phyloP scores from a whole-genome alignment of 2,329 filamentous ascomycete genomes.

The Penicillium sclerotiorum region DNA sequence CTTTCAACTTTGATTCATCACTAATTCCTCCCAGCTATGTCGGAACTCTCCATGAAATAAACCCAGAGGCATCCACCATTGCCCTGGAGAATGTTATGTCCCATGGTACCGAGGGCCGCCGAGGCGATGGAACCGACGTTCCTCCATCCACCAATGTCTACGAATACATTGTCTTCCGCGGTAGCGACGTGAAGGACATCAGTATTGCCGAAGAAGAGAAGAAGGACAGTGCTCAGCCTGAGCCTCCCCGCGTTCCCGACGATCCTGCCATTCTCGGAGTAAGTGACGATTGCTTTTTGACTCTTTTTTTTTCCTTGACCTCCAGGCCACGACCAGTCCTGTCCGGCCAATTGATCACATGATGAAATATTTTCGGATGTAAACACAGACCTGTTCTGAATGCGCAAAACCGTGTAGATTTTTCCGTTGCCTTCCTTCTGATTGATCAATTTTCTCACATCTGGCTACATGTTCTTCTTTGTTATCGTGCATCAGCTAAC shows the following conservation, averaged over 20 bases:
- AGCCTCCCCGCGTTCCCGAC: constrained; percentile 78
- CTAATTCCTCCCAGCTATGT: constrained; percentile 71
- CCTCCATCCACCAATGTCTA: constrained; percentile 84
- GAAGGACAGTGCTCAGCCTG: constrained; percentile 70
- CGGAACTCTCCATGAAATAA: constrained; percentile 95
- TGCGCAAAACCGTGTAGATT: constrained; percentile 96
- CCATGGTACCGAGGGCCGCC: constrained; percentile 90
- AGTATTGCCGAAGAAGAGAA: constrained; percentile 84
- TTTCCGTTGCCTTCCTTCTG: constrained; percentile 99
- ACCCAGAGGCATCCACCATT: constrained; percentile 94
- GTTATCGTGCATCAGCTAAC: constrained; percentile 19
- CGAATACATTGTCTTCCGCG: constrained; percentile 98
- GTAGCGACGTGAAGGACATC: constrained; percentile 97
- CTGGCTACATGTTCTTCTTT: constrained; percentile 2
- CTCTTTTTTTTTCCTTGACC: constrained; percentile 6
- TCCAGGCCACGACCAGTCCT: constrained; percentile 4
- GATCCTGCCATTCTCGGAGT: constrained; percentile 97
- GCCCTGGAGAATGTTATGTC: constrained; percentile 95
- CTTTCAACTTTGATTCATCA: constrained; percentile 21
- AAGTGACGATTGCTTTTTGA: constrained; percentile 60
- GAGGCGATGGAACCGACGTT: constrained; percentile 76
- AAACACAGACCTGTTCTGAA: constrained; percentile 80
- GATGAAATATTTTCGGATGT: constrained; percentile 98
- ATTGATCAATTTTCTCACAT: constrained; percentile 49
- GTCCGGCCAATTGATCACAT: constrained; percentile 36